Percentiles rank a stretch among this genome's conserved stretches.
Evolutionary conservation across 306 rosid species (phyloP).

Genomic region (Macrotyloma uniflorum): DNA sequence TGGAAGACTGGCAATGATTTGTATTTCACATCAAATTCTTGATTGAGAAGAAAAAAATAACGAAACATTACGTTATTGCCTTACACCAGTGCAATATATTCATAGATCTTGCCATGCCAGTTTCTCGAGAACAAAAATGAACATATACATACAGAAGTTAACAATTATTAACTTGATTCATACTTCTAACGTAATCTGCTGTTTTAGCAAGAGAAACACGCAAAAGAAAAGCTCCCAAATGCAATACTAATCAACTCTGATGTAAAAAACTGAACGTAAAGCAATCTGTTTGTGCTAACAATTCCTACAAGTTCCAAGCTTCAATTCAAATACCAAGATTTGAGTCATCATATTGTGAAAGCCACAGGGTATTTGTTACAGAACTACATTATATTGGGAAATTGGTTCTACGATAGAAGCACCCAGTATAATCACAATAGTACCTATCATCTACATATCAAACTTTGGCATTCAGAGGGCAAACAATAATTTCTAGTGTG

Average conservation of each 20-base stretch:
- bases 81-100: slow-evolving; percentile 4
- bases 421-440: not conserved
- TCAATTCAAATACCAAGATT: not conserved
- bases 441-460: not conserved
- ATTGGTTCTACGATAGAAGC: not conserved
- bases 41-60: not conserved
- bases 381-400: not conserved
- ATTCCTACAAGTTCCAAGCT: slow-evolving; percentile 10
- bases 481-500: not conserved
- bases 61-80: not conserved
- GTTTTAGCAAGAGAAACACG: not conserved
- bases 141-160: not conserved
- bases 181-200: not conserved
- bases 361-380: not conserved
- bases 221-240: slow-evolving; percentile 8
- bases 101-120: not conserved
- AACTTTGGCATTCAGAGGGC: not conserved
- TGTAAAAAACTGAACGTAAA: not conserved
- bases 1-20: not conserved
- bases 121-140: not conserved
- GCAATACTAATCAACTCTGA: not conserved
- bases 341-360: not conserved
- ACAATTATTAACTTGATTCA: not conserved
- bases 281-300: not conserved
- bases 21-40: not conserved